Percentiles rank a stretch among this genome's conserved stretches.
These are phyloP conservation scores for Draba incana DNA, from an alignment of 345 rosid species.

Conservation along the genomic window DNA sequence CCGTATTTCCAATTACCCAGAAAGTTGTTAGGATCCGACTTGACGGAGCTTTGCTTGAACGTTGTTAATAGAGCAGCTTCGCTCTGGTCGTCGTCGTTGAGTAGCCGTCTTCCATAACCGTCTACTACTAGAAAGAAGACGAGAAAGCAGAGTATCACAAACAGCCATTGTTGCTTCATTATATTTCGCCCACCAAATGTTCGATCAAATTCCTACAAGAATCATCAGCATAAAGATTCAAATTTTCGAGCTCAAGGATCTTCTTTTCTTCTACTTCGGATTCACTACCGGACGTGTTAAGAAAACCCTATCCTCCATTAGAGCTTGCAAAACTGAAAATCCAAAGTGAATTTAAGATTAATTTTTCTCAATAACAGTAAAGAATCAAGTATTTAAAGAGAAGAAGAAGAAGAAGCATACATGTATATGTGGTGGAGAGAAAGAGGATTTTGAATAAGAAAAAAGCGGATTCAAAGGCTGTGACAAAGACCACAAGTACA, in stretches of 20 bases:
- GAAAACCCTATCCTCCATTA: slow-evolving; percentile 17
- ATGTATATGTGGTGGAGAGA: neutral
- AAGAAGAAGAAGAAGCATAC: slow-evolving; percentile 28
- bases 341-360: slow-evolving; percentile 8
- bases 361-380: neutral
- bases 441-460: slow-evolving; percentile 14
- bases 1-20: slow-evolving; percentile 57
- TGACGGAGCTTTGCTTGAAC: slow-evolving; percentile 62
- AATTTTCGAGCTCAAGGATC: neutral
- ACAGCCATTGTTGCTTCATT: slow-evolving; percentile 34
- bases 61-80: slow-evolving; percentile 47
- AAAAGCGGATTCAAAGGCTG: slow-evolving; percentile 35
- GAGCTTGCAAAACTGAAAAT: slow-evolving; percentile 31
- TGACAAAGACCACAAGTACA: slow-evolving; percentile 20
- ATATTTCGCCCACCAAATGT: slow-evolving; percentile 23
- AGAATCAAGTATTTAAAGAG: neutral
- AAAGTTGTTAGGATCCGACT: slow-evolving; percentile 57
- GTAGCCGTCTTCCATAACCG: slow-evolving; percentile 19
- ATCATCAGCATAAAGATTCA: slow-evolving; percentile 16
- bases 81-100: slow-evolving; percentile 15
- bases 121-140: slow-evolving; percentile 25
- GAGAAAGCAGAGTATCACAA: slow-evolving; percentile 27
- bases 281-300: neutral
- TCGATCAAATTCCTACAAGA: slow-evolving; percentile 15
- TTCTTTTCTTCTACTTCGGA: slow-evolving; percentile 21